Percentiles rank a stretch among this genome's conserved stretches.
Evolutionary conservation across 805 yeast species (phyloP).

Genomic region (Hanseniaspora meyeri): DNA sequence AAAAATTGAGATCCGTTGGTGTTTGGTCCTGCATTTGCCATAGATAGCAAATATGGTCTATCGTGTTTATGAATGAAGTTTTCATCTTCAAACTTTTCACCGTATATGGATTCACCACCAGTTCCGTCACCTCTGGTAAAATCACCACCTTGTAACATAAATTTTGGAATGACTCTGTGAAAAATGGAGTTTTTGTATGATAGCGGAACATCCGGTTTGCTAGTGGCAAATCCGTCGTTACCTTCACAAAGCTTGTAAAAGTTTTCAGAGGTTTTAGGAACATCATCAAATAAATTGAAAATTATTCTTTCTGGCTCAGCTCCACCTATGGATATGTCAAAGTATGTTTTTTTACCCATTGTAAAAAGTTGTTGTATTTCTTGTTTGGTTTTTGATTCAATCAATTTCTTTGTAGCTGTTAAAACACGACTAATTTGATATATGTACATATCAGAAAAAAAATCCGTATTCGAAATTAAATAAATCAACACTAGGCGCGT

Average conservation of each 20-base stretch:
- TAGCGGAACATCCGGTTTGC: slow-evolving; percentile 38
- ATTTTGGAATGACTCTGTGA: slow-evolving; percentile 96
- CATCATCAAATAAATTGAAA: slow-evolving; percentile 59
- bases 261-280: slow-evolving; percentile 82
- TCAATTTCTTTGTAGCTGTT: too few relatives aligned
- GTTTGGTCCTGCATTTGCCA: slow-evolving; percentile 98
- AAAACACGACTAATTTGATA: too few relatives aligned
- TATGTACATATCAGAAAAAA: too few relatives aligned
- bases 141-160: slow-evolving; percentile 98
- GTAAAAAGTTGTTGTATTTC: neutral
- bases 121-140: slow-evolving; percentile 89
- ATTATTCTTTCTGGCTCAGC: slow-evolving; percentile 61
- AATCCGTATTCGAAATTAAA: too few relatives aligned
- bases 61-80: slow-evolving; percentile 63
- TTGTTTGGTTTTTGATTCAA: neutral
- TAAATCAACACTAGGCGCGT: too few relatives aligned
- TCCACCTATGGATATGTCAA: slow-evolving; percentile 69
- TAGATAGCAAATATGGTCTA: slow-evolving; percentile 73
- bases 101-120: slow-evolving; percentile 90
- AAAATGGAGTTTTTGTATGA: slow-evolving; percentile 68
- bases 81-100: slow-evolving; percentile 66
- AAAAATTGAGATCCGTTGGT: slow-evolving; percentile 97
- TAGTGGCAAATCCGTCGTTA: slow-evolving; percentile 41
- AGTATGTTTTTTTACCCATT: slow-evolving; percentile 40
- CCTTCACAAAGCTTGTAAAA: slow-evolving; percentile 85